phyloP scores from a whole-genome alignment of 306 rosid genomes.

The Vigna hirtella region DNA sequence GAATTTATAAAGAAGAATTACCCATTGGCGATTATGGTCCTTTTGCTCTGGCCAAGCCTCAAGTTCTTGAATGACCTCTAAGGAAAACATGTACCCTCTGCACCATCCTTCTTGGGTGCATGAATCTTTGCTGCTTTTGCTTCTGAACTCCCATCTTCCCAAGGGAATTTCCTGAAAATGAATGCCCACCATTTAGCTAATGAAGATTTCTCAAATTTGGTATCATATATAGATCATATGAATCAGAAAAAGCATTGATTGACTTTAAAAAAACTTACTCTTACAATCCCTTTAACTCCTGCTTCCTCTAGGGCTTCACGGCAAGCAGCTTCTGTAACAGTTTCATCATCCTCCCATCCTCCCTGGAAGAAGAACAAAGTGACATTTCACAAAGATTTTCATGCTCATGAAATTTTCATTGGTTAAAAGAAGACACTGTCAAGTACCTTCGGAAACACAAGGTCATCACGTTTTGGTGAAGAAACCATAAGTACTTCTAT shows the following conservation, averaged over 20 bases:
- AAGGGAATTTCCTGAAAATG: conserved; percentile 69
- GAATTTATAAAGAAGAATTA: conserved; percentile 40
- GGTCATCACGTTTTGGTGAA: conserved; percentile 83
- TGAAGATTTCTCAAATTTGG: conserved; percentile 7
- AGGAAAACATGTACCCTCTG: conserved; percentile 86
- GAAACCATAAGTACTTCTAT: conserved; percentile 89
- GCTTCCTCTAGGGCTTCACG: conserved; percentile 95
- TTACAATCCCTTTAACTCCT: conserved; percentile 80
- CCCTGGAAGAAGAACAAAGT: conserved; percentile 58
- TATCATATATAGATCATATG: background rate
- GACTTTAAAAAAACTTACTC: conserved; percentile 56
- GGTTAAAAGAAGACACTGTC: background rate
- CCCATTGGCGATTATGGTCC: conserved; percentile 69
- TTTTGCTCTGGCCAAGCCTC: conserved; percentile 80
- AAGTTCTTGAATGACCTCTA: conserved; percentile 82
- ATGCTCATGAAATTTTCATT: conserved; percentile 21
- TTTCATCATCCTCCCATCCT: conserved; percentile 97
- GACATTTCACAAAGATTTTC: background rate
- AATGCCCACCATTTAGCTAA: conserved; percentile 30
- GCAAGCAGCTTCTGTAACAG: conserved; percentile 75
- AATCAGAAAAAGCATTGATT: conserved; percentile 8
- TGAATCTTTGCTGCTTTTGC: conserved; percentile 76
- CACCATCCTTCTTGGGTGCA: conserved; percentile 74
- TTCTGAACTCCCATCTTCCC: conserved; percentile 89
- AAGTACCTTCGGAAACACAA: conserved; percentile 85